Conservation (phyloP, 164 flowering plant species). For the Berberis vulgaris region DNA sequence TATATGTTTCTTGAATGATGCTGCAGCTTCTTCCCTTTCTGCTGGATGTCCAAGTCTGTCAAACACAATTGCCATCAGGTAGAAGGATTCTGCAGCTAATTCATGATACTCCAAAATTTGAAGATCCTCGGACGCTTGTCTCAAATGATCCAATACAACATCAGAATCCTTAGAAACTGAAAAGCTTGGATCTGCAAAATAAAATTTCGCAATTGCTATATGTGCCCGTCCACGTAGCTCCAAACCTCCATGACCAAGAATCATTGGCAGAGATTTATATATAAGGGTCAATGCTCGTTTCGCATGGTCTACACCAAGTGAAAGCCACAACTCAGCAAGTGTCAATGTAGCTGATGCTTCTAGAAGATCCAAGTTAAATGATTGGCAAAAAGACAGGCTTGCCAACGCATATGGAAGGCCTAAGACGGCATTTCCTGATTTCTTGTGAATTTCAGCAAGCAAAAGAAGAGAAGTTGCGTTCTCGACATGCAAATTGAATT, state of each 20-base stretch:
- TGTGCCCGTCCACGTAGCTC: slow-evolving; percentile 80
- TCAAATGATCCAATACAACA: no score
- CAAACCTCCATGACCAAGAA: slow-evolving; percentile 94
- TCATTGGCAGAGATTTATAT: slow-evolving; percentile 43
- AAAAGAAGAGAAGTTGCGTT: slow-evolving; percentile 82
- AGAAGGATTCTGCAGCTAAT: no score
- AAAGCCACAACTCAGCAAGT: slow-evolving; percentile 85
- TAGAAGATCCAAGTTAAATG: slow-evolving; percentile 90
- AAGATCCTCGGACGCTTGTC: no score
- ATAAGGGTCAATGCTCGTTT: slow-evolving; percentile 55
- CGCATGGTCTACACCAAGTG: slow-evolving; percentile 76
- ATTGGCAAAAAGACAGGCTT: slow-evolving; percentile 86
- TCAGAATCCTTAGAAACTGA: slow-evolving; percentile 13
- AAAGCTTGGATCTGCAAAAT: slow-evolving; percentile 64
- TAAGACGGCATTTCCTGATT: slow-evolving; percentile 78
- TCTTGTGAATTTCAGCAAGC: slow-evolving; percentile 93
- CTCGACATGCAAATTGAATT: slow-evolving; percentile 79
- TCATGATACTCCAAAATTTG: no score
- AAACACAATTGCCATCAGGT: no score
- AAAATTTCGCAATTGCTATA: slow-evolving; percentile 81
- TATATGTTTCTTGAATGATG: no score
- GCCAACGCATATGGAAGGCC: slow-evolving; percentile 90
- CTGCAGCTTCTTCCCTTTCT: no score
- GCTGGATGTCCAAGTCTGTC: no score
- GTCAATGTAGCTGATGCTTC: slow-evolving; percentile 83